Conservation (phyloP, 2,329 filamentous ascomycete species). For the Sporothrix euskadiensis region DNA sequence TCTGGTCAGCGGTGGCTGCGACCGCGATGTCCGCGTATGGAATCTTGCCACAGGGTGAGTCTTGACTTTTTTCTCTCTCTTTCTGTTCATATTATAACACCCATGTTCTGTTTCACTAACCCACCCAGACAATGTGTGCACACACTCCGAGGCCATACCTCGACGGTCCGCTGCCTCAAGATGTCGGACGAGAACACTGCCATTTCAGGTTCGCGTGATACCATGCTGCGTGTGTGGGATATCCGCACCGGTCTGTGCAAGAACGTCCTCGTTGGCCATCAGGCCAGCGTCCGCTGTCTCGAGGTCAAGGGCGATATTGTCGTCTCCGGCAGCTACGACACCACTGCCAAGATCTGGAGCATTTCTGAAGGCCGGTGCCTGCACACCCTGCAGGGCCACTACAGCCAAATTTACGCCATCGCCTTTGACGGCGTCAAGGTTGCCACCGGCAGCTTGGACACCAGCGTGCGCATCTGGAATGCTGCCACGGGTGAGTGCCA, state of each 20-base stretch:
- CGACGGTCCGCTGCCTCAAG: slow-evolving; percentile 93
- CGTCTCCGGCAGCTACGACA: slow-evolving; percentile 98
- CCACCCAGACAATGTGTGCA: slow-evolving; percentile 67
- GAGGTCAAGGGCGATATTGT: slow-evolving; percentile 96
- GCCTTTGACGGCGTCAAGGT: slow-evolving; percentile 93
- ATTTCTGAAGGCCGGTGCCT: slow-evolving; percentile 93
- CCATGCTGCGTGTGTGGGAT: slow-evolving; percentile 93
- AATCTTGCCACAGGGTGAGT: slow-evolving; percentile 87
- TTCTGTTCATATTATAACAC: background rate
- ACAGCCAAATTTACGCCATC: slow-evolving; percentile 98
- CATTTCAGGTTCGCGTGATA: slow-evolving; percentile 94
- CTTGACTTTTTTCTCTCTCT: background rate
- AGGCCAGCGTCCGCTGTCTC: slow-evolving; percentile 90
- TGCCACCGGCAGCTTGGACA: slow-evolving; percentile 93
- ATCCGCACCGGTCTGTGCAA: slow-evolving; percentile 83
- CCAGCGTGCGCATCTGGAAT: slow-evolving; percentile 96
- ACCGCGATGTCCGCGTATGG: slow-evolving; percentile 96
- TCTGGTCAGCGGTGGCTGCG: slow-evolving; percentile 92
- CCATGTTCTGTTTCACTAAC: slow-evolving; percentile 35
- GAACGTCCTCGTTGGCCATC: slow-evolving; percentile 90
- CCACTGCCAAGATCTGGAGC: slow-evolving; percentile 95
- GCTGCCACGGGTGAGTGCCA: slow-evolving; percentile 80
- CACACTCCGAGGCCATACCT: slow-evolving; percentile 89
- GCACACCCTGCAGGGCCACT: slow-evolving; percentile 87
- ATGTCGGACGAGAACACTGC: slow-evolving; percentile 94